Evolutionary conservation across 371 early-diverging fungal species (phyloP).

Genomic region (Sporodiniella umbellata): DNA sequence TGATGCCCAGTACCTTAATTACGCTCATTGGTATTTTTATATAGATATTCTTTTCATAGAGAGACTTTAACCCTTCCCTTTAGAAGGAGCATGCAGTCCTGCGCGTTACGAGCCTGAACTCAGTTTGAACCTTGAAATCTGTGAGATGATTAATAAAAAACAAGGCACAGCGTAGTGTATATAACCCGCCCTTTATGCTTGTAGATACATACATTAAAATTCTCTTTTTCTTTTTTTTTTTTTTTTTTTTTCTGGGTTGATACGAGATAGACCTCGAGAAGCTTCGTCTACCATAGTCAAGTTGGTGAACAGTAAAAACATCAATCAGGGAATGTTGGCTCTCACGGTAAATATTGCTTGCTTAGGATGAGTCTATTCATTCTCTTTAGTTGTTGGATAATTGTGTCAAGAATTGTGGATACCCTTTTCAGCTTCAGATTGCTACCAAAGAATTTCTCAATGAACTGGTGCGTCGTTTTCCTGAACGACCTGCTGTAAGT

Average conservation of each 20-base stretch:
- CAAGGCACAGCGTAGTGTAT: constrained; percentile 73
- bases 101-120: constrained; percentile 76
- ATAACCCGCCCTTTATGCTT: too few relatives aligned
- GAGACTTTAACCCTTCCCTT: neutral
- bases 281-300: constrained; percentile 83
- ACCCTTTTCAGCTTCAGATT: constrained; percentile 94
- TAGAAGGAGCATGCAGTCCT: constrained; percentile 82
- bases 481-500: constrained; percentile 81
- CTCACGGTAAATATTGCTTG: constrained; percentile 53
- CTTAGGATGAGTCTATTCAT: neutral
- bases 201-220: too few relatives aligned
- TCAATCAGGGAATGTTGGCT: constrained; percentile 73
- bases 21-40: constrained; percentile 20
- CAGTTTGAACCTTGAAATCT: constrained; percentile 89
- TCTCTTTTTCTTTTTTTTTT: too few relatives aligned
- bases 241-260: too few relatives aligned
- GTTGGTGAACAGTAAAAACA: constrained; percentile 73
- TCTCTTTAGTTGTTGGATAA: constrained; percentile 79
- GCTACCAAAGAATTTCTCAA: constrained; percentile 95
- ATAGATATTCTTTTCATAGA: neutral
- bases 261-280: constrained; percentile 80
- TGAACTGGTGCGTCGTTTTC: constrained; percentile 92
- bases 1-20: constrained; percentile 22
- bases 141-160: constrained; percentile 90
- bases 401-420: constrained; percentile 97